Evolutionary conservation across 2,329 filamentous ascomycete species (phyloP).

Genomic region (Sphaerulina populicola): DNA sequence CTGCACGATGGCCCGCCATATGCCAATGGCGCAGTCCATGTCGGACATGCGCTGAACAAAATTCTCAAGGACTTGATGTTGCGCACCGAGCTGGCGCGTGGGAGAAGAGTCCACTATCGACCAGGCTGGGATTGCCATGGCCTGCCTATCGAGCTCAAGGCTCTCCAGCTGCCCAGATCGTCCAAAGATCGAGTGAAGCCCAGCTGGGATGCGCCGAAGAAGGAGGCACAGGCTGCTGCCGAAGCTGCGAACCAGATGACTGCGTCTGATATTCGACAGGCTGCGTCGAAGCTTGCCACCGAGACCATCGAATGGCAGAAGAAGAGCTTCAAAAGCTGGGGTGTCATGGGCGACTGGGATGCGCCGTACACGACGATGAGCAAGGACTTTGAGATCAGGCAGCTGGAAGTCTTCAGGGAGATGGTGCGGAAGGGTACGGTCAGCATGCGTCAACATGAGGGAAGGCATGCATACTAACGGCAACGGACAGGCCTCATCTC

Average conservation of each 20-base stretch:
- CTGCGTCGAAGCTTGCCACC: conserved; percentile 57
- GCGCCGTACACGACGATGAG: conserved; percentile 73
- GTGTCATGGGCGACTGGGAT: conserved; percentile 74
- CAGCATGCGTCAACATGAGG: neutral
- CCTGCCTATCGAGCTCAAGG: conserved; percentile 93
- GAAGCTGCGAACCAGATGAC: conserved; percentile 32
- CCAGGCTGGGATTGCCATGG: conserved; percentile 99
- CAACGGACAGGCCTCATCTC: conserved; percentile 56
- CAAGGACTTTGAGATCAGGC: conserved; percentile 61
- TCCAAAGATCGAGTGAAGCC: conserved; percentile 24
- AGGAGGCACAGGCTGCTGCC: conserved; percentile 28
- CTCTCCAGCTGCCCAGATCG: conserved; percentile 52
- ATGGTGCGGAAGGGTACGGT: conserved; percentile 55
- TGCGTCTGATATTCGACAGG: conserved; percentile 52
- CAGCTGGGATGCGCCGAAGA: conserved; percentile 23
- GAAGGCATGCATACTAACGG: neutral
- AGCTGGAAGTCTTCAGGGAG: conserved; percentile 65
- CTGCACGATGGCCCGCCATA: conserved; percentile 96
- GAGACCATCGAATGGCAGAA: conserved; percentile 65
- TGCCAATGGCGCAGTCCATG: conserved; percentile 83
- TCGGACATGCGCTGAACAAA: conserved; percentile 94
- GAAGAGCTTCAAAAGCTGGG: conserved; percentile 63
- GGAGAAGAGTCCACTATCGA: conserved; percentile 67
- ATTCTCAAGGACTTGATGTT: conserved; percentile 91
- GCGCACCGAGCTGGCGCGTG: conserved; percentile 69